Evolutionary conservation across 495 filamentous ascomycete genomes (phyloP), one percentile per base, ranked within the genome.

Genomic region (Xylaria flabelliformis): DNA sequence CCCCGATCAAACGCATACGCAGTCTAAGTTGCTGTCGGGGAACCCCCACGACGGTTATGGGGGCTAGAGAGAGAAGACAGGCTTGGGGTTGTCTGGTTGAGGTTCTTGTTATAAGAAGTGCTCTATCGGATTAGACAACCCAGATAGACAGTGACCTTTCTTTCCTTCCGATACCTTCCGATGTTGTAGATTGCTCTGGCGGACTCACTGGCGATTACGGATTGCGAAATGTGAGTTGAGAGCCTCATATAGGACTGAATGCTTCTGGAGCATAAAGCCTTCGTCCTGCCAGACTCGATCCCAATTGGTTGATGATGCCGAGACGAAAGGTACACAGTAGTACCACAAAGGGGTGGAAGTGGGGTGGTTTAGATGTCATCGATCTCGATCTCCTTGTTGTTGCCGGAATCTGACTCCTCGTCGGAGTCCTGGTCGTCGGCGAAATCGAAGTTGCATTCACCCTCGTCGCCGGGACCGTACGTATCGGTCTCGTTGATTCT

Each of bases 401-500:
- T 86, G 73, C 82, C 88, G 65, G 83, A 85, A 76, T 91, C 89
- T 70, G 87, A 85, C 69, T 86, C 88, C 71, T 91, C 86, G 76
- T 81, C 83, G 51, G 83, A 87, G 79, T 95, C 97, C 78, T 93
- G 94, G 83, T 98, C 97, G 82, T 92, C 92, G 79, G 92, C 91
- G 85, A 94, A 94, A 84, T 94, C 91, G 86, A 94, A 94, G 82
- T 91, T 91, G 83, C 91, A 93, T 75, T 93, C 91, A 79, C 91
- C 91, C 72, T 91, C 90, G 75, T 87, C 91, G 80, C 90, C 87
- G 79, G 87, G 86, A 61, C 86, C 86, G 82, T 94, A 97, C 74
- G 94, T 97, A 83, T 97, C 95, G 70, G 95, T 97, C 89, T 98
- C 95, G 88, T 98, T 98, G 88, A 98, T 98, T 92, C 98, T 98